A percentile compares a stretch with the other conserved stretches of the same genome.
Evolutionary conservation across 805 yeast genomes (phyloP).

Genomic region (Isabelozyma gotoi): DNA sequence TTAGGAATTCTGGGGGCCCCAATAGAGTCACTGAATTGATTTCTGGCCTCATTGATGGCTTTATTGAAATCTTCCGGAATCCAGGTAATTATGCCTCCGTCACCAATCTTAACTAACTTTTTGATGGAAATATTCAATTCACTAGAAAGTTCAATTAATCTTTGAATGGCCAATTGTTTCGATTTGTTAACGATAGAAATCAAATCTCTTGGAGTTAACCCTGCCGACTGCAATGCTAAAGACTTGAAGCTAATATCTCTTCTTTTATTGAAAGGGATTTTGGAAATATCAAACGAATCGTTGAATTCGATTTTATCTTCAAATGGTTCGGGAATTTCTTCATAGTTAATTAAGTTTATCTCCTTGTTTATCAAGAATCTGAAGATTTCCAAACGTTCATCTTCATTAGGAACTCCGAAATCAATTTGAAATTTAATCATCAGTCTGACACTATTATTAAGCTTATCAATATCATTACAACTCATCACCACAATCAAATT

Average conservation of each 20-base stretch:
- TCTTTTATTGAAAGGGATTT: conserved; percentile 23
- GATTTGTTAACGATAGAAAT: conserved; percentile 68
- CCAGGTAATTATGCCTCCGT: conserved; percentile 55
- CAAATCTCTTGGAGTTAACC: conserved; percentile 83
- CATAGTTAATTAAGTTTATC: conserved; percentile 4
- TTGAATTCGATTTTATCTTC: conserved; percentile 19
- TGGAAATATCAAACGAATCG: conserved; percentile 12
- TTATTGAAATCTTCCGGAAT: conserved; percentile 61
- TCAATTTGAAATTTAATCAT: conserved; percentile 74
- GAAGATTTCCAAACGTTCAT: conserved; percentile 68
- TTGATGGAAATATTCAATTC: conserved; percentile 15
- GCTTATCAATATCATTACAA: conserved; percentile 67
- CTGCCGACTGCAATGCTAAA: conserved; percentile 86
- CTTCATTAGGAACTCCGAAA: conserved; percentile 75
- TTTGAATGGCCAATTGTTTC: conserved; percentile 52
- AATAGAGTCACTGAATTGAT: conserved; percentile 86
- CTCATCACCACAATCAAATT: conserved; percentile 57
- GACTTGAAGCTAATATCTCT: conserved; percentile 52
- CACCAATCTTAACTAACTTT: conserved; percentile 41
- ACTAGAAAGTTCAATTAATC: conserved; percentile 38
- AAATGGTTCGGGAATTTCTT: conserved; percentile 12
- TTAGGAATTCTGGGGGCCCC: conserved; percentile 97
- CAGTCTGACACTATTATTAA: conserved; percentile 66
- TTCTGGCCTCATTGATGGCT: conserved; percentile 79
- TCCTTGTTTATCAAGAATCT: conserved; percentile 40